These are phyloP conservation scores for Heterobasidion parviporum DNA, from an alignment of 1,284 basidiomycete genomes.

Conservation along the genomic window DNA sequence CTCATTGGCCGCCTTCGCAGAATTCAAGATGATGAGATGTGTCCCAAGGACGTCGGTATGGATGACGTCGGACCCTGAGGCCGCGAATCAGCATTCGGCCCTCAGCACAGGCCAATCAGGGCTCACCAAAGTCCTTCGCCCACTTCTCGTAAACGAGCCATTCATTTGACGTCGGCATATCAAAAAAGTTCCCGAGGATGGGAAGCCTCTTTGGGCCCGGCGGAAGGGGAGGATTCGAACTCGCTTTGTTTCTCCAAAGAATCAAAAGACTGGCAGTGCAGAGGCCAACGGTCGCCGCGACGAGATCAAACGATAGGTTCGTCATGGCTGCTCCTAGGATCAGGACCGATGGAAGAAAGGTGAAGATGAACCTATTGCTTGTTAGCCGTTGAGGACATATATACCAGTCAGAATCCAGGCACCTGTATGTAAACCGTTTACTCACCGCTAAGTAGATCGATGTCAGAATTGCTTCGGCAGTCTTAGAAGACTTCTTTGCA, in stretches of 20 bases:
- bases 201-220: conserved; percentile 11
- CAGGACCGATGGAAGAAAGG: too few relatives aligned
- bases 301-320: background rate
- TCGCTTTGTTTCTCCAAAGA: background rate
- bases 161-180: conserved; percentile 6
- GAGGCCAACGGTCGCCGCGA: background rate
- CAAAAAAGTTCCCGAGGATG: conserved; percentile 10
- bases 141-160: conserved; percentile 7
- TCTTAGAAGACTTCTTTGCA: too few relatives aligned
- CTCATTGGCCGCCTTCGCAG: conserved; percentile 8
- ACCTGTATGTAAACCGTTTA: too few relatives aligned
- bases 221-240: conserved; percentile 2
- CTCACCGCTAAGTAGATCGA: too few relatives aligned
- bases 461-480: too few relatives aligned
- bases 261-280: background rate
- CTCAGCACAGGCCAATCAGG: background rate
- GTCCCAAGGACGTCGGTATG: conserved; percentile 7
- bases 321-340: background rate
- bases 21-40: conserved; percentile 11
- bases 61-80: conserved; percentile 8
- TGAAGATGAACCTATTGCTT: too few relatives aligned
- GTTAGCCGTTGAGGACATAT: too few relatives aligned
- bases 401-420: too few relatives aligned
- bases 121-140: conserved; percentile 6
- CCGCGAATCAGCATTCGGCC: background rate